Evolutionary conservation across 2,329 filamentous ascomycete species (phyloP), one percentile per base, ranked within the genome.

Genomic region (Botrytis hyacinthi): DNA sequence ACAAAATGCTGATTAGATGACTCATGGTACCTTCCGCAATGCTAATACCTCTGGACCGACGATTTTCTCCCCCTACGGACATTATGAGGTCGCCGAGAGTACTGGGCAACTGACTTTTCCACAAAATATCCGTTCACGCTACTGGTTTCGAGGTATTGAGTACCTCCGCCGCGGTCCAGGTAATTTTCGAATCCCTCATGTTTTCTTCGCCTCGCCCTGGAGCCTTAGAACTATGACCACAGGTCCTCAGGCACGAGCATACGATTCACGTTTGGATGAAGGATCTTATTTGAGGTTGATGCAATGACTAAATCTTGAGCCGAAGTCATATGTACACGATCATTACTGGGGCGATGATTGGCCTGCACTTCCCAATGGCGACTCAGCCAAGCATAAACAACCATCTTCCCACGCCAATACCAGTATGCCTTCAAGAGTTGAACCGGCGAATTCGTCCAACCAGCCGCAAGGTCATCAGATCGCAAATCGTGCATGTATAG

Each of bases 251-350:
- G 46, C 65, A 7, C 35, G 37, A 29, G 65, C 32, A 14, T 67
- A 29, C 16, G 46, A 54, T 40, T n/a, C 32, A 54, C 32, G 46
- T 18, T 67, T 67, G 9, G 65, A 67, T 54, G 35, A 54, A 29
- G 65, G 46, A 40, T 67, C 65, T 4, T 67, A 67, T 54, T 3
- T 54, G 26, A 67, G 46, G 46, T n/a, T 67, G 22, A 67, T 67
- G 46, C 46, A 67, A 20, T 35, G 65, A 67, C 35, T 67, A 10
- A 54, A 67, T 67, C 65, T 67, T 37, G 26, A 67, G 16, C 46
- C 46, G 16, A 54, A 67, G 18, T 8, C 4, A 26, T 67, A 54
- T 40, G 16, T 22, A 12, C 22, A 0, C 12, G 46, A 54, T 54
- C 5, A 6, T 18, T 20, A 29, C 46, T 40, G 35, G 65, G 14